Conservation (phyloP, 108 stramenopile genomes). For the Pseudonitzschia pungens region DNA sequence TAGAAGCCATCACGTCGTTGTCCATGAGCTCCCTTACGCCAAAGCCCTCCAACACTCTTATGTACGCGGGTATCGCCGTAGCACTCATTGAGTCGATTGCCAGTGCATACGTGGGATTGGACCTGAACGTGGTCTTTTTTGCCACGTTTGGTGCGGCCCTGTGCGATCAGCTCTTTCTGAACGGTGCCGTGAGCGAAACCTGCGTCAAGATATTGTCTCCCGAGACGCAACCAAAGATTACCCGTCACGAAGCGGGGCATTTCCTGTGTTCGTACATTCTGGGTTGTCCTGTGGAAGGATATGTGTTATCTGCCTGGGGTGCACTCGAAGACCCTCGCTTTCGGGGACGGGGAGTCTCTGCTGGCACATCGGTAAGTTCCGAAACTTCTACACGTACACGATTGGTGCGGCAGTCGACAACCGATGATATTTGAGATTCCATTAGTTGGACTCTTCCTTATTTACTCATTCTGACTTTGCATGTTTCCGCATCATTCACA, state of each 20-base stretch:
- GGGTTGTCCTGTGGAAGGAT: constrained; percentile 93
- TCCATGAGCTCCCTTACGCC: constrained; percentile 78
- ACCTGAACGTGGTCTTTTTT: constrained; percentile 67
- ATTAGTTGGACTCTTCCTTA: neutral
- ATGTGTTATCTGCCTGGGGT: constrained; percentile 80
- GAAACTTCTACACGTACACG: neutral
- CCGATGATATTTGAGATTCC: too few species aligned
- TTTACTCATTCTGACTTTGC: neutral
- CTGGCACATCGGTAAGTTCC: constrained; percentile 64
- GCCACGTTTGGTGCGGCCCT: constrained; percentile 52
- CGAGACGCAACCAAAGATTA: constrained; percentile 69
- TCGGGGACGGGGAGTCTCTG: constrained; percentile 64
- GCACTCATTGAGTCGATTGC: constrained; percentile 64
- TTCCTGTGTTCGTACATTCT: constrained; percentile 90
- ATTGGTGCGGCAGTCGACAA: neutral
- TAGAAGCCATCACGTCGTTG: constrained; percentile 69
- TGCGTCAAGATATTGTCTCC: constrained; percentile 52
- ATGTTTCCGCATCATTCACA: neutral
- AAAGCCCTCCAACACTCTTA: constrained; percentile 64
- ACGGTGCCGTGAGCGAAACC: constrained; percentile 82
- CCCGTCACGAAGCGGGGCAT: constrained; percentile 92
- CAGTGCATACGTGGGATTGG: constrained; percentile 45
- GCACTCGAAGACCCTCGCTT: constrained; percentile 77
- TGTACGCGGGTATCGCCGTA: constrained; percentile 60
- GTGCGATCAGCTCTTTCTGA: constrained; percentile 62